phyloP scores from a whole-genome alignment of 2,329 filamentous ascomycete genomes.

The Bipolaris sorokiniana region DNA sequence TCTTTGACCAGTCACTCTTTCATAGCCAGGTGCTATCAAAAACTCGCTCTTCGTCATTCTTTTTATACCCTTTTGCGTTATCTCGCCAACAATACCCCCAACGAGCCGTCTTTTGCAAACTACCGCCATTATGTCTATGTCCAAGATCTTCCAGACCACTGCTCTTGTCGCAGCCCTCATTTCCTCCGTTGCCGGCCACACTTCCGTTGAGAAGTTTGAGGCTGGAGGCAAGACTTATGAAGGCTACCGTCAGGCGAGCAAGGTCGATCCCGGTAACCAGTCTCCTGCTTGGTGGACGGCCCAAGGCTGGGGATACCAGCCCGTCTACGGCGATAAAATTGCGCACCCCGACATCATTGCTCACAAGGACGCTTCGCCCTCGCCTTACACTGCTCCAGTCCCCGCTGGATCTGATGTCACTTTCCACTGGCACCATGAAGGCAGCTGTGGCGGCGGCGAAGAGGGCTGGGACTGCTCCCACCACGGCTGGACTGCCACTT shows the following conservation, averaged over 20 bases:
- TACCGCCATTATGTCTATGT: conserved; percentile 23
- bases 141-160: conserved; percentile 37
- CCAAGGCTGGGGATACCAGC: conserved; percentile 43
- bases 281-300: conserved; percentile 45
- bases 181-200: conserved; percentile 35
- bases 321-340: conserved; percentile 36
- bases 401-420: conserved; percentile 39
- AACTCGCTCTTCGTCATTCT: conserved; percentile 21
- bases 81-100: conserved; percentile 5
- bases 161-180: conserved; percentile 38
- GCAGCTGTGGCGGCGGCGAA: conserved; percentile 31
- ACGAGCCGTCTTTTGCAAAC: background rate
- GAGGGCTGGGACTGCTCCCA: conserved; percentile 44
- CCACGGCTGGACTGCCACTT: conserved; percentile 44
- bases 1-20: conserved; percentile 35
- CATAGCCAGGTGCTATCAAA: conserved; percentile 40
- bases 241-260: conserved; percentile 36
- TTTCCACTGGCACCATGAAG: conserved; percentile 42
- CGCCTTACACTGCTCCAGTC: conserved; percentile 37
- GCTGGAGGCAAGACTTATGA: conserved; percentile 38
- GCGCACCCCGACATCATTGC: conserved; percentile 41
- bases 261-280: conserved; percentile 32
- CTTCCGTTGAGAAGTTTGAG: conserved; percentile 35
- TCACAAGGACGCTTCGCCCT: conserved; percentile 39
- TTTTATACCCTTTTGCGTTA: conserved; percentile 9